Evolutionary conservation across 2,329 filamentous ascomycete species (phyloP).

Genomic region (Aspergillus pseudotamarii): DNA sequence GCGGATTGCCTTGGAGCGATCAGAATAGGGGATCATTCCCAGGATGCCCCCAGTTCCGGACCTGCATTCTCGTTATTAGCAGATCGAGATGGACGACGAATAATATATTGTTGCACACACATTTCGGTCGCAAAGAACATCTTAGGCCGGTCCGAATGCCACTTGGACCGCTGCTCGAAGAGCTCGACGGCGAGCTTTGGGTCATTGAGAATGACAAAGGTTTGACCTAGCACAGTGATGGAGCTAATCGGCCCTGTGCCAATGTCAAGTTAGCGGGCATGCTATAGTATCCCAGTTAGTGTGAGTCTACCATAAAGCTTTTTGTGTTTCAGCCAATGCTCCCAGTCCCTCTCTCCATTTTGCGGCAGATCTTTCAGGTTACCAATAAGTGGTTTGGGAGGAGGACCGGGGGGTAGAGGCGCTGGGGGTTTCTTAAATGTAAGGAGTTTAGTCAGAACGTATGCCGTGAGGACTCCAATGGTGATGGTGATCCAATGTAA

Average conservation of each 20-base stretch:
- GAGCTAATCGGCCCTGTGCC: background rate
- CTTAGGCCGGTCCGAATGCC: conserved; percentile 18
- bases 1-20: conserved; percentile 44
- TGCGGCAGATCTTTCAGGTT: background rate
- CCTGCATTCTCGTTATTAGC: conserved; percentile 8
- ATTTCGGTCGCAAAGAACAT: conserved; percentile 31
- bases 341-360: background rate
- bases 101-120: conserved; percentile 23
- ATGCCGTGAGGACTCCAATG: background rate
- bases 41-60: conserved; percentile 42
- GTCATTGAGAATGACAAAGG: background rate
- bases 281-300: too few relatives aligned
- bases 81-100: background rate
- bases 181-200: background rate
- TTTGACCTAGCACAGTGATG: background rate
- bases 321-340: background rate
- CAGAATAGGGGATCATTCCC: conserved; percentile 36
- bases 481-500: background rate
- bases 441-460: background rate
- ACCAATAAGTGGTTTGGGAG: background rate
- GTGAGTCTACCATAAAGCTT: background rate
- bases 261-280: background rate
- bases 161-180: background rate
- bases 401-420: background rate
- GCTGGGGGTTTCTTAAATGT: background rate